These are phyloP conservation scores for Arabidopsis lyrata DNA, from an alignment of 441 rosid genomes.

Conservation along the genomic window DNA sequence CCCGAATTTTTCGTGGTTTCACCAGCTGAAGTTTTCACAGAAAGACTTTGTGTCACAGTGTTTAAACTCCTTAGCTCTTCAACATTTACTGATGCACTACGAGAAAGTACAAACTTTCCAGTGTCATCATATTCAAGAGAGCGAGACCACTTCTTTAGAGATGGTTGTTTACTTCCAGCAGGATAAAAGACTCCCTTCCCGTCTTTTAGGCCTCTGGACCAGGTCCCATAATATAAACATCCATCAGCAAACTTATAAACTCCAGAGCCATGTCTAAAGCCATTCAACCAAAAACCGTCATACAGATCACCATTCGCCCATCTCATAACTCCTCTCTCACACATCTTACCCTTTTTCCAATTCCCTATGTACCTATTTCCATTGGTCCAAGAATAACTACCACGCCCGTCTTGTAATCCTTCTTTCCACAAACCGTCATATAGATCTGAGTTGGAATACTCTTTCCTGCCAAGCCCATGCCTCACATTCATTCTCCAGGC, in stretches of 20 bases:
- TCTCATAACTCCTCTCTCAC: slow-evolving; percentile 92
- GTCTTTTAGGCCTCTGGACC: slow-evolving; percentile 85
- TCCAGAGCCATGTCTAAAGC: slow-evolving; percentile 83
- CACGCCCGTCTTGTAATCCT: slow-evolving; percentile 85
- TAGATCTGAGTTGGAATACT: slow-evolving; percentile 70
- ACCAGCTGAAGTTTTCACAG: slow-evolving; percentile 58
- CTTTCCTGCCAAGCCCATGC: slow-evolving; percentile 87
- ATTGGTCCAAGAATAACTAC: slow-evolving; percentile 79
- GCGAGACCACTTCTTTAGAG: slow-evolving; percentile 62
- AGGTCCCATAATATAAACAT: slow-evolving; percentile 81
- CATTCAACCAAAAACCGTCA: slow-evolving; percentile 88
- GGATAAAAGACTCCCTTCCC: slow-evolving; percentile 92
- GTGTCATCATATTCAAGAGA: slow-evolving; percentile 54
- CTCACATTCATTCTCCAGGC: slow-evolving; percentile 89
- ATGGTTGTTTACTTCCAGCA: slow-evolving; percentile 75
- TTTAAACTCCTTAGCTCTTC: slow-evolving; percentile 51
- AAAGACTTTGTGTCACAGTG: slow-evolving; percentile 58
- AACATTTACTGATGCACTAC: slow-evolving; percentile 54
- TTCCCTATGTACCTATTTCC: slow-evolving; percentile 83
- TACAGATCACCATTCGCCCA: slow-evolving; percentile 88
- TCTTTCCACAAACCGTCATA: slow-evolving; percentile 97
- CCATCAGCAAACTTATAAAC: slow-evolving; percentile 83
- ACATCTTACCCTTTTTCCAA: slow-evolving; percentile 90
- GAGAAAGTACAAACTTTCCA: slow-evolving; percentile 49
- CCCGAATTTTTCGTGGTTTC: slow-evolving; percentile 49